These are phyloP conservation scores for Ophioceras dolichostomum DNA, from an alignment of 2,329 filamentous ascomycete species.

Conservation along the genomic window DNA sequence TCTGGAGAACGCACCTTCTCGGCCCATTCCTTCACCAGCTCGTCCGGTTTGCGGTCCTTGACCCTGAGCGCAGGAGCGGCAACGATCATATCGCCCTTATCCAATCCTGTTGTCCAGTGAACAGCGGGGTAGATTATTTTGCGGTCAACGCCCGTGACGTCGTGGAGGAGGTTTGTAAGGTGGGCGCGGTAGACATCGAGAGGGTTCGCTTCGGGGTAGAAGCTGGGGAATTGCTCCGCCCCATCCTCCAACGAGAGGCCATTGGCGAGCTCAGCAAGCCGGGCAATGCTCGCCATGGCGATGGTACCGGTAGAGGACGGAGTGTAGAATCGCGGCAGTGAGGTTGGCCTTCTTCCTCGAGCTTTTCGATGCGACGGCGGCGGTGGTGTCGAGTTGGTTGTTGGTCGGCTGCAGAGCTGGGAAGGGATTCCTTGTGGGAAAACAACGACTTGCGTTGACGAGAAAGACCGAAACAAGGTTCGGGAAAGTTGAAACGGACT, in stretches of 20 bases:
- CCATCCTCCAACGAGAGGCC: slow-evolving; percentile 21
- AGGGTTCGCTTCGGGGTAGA: slow-evolving; percentile 58
- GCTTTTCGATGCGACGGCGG: not conserved
- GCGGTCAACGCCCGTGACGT: slow-evolving; percentile 58
- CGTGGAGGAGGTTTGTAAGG: slow-evolving; percentile 54
- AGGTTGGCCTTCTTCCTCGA: too few relatives aligned
- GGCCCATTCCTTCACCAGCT: slow-evolving; percentile 49
- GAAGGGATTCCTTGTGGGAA: too few relatives aligned
- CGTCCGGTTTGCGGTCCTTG: slow-evolving; percentile 56
- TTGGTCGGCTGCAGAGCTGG: too few relatives aligned
- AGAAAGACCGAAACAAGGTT: not conserved
- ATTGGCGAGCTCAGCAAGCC: slow-evolving; percentile 19
- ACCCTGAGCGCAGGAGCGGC: slow-evolving; percentile 69
- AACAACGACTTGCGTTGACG: not conserved
- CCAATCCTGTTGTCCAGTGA: slow-evolving; percentile 66
- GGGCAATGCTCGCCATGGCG: too few relatives aligned
- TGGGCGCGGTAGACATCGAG: slow-evolving; percentile 71
- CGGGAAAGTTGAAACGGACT: not conserved
- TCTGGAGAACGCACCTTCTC: slow-evolving; percentile 34
- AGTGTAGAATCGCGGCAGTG: too few relatives aligned
- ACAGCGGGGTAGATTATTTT: slow-evolving; percentile 63
- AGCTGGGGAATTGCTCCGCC: slow-evolving; percentile 36
- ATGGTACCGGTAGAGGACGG: too few relatives aligned
- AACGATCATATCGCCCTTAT: slow-evolving; percentile 73
- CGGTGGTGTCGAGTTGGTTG: too few relatives aligned